Conservation (phyloP, 306 rosid species). For the Elaeagnus macrophylla region DNA sequence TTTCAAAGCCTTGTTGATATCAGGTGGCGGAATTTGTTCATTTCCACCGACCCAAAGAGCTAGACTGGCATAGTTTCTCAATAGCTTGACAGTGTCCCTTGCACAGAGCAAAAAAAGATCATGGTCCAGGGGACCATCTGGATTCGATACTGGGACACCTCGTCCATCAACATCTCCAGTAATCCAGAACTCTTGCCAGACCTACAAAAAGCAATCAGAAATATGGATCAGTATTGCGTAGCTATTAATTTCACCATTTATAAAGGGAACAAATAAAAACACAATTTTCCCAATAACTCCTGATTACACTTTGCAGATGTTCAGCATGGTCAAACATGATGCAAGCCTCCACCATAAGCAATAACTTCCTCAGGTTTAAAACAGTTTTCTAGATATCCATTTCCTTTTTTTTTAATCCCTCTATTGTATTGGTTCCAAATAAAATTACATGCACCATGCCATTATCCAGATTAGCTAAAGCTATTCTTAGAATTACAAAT, state of each 20-base stretch:
- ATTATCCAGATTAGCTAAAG: no score
- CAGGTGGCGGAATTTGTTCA: slow-evolving; percentile 85
- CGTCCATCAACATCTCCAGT: slow-evolving; percentile 96
- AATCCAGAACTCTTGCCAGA: slow-evolving; percentile 99
- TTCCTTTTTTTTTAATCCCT: no score
- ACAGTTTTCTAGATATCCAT: no score
- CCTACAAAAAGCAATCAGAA: slow-evolving; percentile 40
- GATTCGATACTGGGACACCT: slow-evolving; percentile 72
- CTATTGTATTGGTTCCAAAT: no score
- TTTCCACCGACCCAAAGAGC: slow-evolving; percentile 98
- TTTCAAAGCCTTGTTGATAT: slow-evolving; percentile 63
- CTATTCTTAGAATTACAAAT: no score
- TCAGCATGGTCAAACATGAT: no score
- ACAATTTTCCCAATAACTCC: no score
- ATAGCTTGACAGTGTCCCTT: slow-evolving; percentile 87
- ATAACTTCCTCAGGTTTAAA: no score
- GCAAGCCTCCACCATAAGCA: no score
- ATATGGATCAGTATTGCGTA: slow-evolving; percentile 16
- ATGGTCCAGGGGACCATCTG: slow-evolving; percentile 84
- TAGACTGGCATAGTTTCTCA: slow-evolving; percentile 92
- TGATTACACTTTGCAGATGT: no score
- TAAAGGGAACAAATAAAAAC: background rate
- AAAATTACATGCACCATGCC: no score
- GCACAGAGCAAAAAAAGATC: slow-evolving; percentile 88
- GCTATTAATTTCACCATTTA: background rate